phyloP scores from a whole-genome alignment of 2,329 filamentous ascomycete species.

The Hymenotorrendiella dingleyae region DNA sequence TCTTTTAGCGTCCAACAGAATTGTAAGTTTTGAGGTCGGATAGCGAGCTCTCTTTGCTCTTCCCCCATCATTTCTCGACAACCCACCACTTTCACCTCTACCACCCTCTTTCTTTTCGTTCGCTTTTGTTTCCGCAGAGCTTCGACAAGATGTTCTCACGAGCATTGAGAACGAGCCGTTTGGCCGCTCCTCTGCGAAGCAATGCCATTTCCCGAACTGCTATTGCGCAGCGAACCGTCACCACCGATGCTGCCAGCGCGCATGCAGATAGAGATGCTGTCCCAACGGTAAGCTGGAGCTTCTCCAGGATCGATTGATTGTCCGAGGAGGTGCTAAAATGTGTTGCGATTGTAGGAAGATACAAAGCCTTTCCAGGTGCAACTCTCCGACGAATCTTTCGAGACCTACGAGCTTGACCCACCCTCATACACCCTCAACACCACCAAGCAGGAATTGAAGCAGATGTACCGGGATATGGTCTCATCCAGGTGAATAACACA shows the following conservation, averaged over 20 bases:
- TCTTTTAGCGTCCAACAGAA: too few relatives aligned
- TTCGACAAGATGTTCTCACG: slow-evolving; percentile 61
- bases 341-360: slow-evolving; percentile 59
- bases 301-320: slow-evolving; percentile 5
- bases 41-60: not conserved
- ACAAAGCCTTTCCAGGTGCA: slow-evolving; percentile 88
- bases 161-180: slow-evolving; percentile 58
- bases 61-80: not conserved
- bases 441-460: slow-evolving; percentile 96
- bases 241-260: slow-evolving; percentile 88
- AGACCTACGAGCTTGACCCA: slow-evolving; percentile 98
- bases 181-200: slow-evolving; percentile 46
- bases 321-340: slow-evolving; percentile 1
- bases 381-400: slow-evolving; percentile 97
- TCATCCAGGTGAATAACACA: slow-evolving; percentile 65
- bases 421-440: slow-evolving; percentile 87
- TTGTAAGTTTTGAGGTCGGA: too few relatives aligned
- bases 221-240: slow-evolving; percentile 63
- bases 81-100: slow-evolving; percentile 1
- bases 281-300: slow-evolving; percentile 48
- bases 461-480: slow-evolving; percentile 99
- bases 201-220: slow-evolving; percentile 25
- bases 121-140: not conserved
- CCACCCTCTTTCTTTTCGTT: not conserved
- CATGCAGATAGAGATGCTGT: slow-evolving; percentile 76